Base-by-base conservation (phyloP, 805 yeast genomes). In the Myxozyma lipomycoides region DNA sequence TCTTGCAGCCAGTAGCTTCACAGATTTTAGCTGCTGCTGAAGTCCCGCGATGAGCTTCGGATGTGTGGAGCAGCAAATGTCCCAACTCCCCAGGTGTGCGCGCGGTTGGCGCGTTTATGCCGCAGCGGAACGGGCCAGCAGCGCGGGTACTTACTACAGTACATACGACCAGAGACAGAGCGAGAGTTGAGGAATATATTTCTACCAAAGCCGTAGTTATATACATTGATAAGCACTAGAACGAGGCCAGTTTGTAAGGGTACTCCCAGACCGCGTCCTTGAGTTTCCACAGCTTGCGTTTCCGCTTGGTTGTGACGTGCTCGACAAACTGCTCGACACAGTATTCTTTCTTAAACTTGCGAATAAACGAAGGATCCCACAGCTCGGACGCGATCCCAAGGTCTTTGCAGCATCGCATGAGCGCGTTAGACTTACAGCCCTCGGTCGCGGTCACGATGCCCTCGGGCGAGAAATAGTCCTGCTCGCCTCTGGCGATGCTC, bases 371-470 rank as follows among this genome's bases (percentile, higher is more conserved):
- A 1, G 98, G 98, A 66, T 93, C 98, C 98, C 98, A 93, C 45
- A 93, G 75, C 65, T 93, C 98, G 50, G 95, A 85, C 1, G 97
- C 98, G 58, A 93, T 84, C 3, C 98, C 98, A 62, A 93, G 75
- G 70, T 93, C 98, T 67, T 93, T 93, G 70, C 98, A 93, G 64
- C 98, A 90, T 66, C 98, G 78, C 98, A 93, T 91, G 66, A 93
- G 72, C 0, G 98, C 97, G 65, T 93, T 93, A 64, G 95, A 84
- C 66, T 89, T 89, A 69, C 98, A 91, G 9, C 98, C 98, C 70
- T 93, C 98, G 38, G 95, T 83, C 0, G 98, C 97, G 0, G 98
- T 93, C 3, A 97, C 88, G 43, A 91, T 79, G 41, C 93, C 95
- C 55, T 81, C 82, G 24, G 87, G 89, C 35, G 79, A 82, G 71